Percentiles rank a stretch among this genome's conserved stretches.
phyloP scores from a whole-genome alignment of 2,329 filamentous ascomycete species.

The Fusarium nodosum region DNA sequence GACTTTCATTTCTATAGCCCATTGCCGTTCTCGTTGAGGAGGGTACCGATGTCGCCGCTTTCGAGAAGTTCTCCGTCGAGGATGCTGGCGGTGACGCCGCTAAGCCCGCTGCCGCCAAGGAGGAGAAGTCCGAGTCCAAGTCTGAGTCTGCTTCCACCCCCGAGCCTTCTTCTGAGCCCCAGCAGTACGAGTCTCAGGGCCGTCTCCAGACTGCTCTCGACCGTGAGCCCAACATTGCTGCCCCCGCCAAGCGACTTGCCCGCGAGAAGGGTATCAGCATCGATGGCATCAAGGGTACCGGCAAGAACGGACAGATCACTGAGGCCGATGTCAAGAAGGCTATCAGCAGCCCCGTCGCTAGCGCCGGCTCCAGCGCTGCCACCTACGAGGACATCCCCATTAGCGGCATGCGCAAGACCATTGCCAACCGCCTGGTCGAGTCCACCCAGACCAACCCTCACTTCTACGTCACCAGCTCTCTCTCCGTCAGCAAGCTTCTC shows the following conservation, averaged over 20 bases:
- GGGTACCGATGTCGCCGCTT: constrained; percentile 86
- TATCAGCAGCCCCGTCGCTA: constrained; percentile 67
- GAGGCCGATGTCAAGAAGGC: constrained; percentile 94
- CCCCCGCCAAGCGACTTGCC: constrained; percentile 84
- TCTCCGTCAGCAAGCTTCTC: constrained; percentile 94
- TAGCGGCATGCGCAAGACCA: constrained; percentile 97
- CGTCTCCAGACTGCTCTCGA: constrained; percentile 87
- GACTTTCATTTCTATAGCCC: constrained; percentile 69
- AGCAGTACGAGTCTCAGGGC: constrained; percentile 81
- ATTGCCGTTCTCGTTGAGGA: constrained; percentile 97
- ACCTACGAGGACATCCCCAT: constrained; percentile 87
- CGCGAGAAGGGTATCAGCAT: constrained; percentile 86
- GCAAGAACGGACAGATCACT: constrained; percentile 87
- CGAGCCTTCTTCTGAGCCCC: constrained; percentile 65
- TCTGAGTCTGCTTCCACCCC: constrained; percentile 64
- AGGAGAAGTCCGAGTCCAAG: constrained; percentile 74
- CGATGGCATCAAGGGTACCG: constrained; percentile 85
- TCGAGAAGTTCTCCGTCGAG: constrained; percentile 87
- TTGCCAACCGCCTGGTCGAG: constrained; percentile 88
- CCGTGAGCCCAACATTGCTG: constrained; percentile 79
- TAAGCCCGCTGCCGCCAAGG: constrained; percentile 73
- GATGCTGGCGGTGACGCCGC: constrained; percentile 87
- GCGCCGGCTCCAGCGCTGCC: constrained; percentile 72
- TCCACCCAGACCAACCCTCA: constrained; percentile 95
- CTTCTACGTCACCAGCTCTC: constrained; percentile 93